These are phyloP conservation scores for Kentomonas sorsogonicus DNA, from an alignment of 208 protist species.

Conservation along the genomic window DNA sequence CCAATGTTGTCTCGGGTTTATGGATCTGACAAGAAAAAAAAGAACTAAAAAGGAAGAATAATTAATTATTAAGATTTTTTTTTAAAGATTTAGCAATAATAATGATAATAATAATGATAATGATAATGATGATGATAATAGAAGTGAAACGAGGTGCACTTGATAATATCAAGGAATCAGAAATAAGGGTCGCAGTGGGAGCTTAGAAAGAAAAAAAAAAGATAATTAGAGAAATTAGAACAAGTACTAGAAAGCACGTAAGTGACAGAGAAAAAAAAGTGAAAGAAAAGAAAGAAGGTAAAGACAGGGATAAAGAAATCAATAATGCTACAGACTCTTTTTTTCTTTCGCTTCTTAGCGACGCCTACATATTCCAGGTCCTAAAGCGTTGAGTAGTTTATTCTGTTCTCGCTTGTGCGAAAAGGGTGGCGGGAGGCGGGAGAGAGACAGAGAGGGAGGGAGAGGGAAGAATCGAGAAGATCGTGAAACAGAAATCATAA, in stretches of 20 bases:
- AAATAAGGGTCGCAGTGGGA: too few species aligned
- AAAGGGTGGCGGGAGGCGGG: not conserved
- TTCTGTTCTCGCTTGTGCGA: too few species aligned
- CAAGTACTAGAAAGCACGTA: not conserved
- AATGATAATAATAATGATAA: not conserved
- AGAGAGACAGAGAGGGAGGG: slow-evolving; percentile 16
- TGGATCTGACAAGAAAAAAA: not conserved
- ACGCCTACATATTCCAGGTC: not conserved
- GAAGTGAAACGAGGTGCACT: too few species aligned
- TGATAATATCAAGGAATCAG: too few species aligned
- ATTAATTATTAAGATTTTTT: not conserved
- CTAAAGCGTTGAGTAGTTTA: not conserved
- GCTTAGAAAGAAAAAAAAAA: slow-evolving; percentile 3
- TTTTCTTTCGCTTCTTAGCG: not conserved
- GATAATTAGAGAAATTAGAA: not conserved
- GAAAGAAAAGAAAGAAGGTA: slow-evolving; percentile 6
- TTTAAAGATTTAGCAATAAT: not conserved
- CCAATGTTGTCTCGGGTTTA: not conserved
- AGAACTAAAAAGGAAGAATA: not conserved
- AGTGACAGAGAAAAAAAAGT: not conserved
- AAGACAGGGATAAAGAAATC: slow-evolving; percentile 3
- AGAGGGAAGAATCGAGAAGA: slow-evolving; percentile 9
- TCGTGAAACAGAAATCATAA: slow-evolving; percentile 1
- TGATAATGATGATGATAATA: not conserved
- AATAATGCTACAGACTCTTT: not conserved